Evolutionary conservation across 1,284 basidiomycete species (phyloP).

Genomic region (Meira nashicola): DNA sequence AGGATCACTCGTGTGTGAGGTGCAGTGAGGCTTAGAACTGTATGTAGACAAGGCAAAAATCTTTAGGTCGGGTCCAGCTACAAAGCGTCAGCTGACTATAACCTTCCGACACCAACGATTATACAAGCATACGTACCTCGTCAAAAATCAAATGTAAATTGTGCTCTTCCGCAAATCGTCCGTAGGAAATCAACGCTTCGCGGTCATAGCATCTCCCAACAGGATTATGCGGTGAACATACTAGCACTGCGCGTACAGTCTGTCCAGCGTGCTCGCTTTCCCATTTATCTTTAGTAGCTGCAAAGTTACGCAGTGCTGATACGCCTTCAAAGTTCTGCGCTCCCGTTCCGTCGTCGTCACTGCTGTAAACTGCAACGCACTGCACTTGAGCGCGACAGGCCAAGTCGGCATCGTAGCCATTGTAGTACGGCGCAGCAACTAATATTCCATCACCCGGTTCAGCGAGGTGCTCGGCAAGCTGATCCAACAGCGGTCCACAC

Average conservation of each 20-base stretch:
- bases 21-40: neutral
- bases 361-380: slow-evolving; percentile 15
- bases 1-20: slow-evolving; percentile 7
- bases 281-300: neutral
- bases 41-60: slow-evolving; percentile 11
- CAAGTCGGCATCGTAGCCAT: slow-evolving; percentile 24
- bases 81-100: too few relatives aligned
- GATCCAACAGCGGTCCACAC: slow-evolving; percentile 21
- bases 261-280: neutral
- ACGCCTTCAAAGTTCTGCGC: slow-evolving; percentile 11
- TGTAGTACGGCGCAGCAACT: slow-evolving; percentile 19
- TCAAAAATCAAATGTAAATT: slow-evolving; percentile 20
- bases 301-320: slow-evolving; percentile 17
- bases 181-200: slow-evolving; percentile 15
- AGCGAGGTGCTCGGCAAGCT: slow-evolving; percentile 18
- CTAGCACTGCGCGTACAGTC: slow-evolving; percentile 9
- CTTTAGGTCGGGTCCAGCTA: too few relatives aligned
- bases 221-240: slow-evolving; percentile 22
- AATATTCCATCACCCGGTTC: slow-evolving; percentile 17
- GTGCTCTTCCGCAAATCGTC: slow-evolving; percentile 15
- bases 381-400: slow-evolving; percentile 11
- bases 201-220: slow-evolving; percentile 19
- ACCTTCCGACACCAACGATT: too few relatives aligned
- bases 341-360: slow-evolving; percentile 8
- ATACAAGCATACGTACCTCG: slow-evolving; percentile 14